Percentiles rank a stretch among this genome's conserved stretches.
phyloP scores from a whole-genome alignment of 306 rosid genomes.

The Citrullus amarus region DNA sequence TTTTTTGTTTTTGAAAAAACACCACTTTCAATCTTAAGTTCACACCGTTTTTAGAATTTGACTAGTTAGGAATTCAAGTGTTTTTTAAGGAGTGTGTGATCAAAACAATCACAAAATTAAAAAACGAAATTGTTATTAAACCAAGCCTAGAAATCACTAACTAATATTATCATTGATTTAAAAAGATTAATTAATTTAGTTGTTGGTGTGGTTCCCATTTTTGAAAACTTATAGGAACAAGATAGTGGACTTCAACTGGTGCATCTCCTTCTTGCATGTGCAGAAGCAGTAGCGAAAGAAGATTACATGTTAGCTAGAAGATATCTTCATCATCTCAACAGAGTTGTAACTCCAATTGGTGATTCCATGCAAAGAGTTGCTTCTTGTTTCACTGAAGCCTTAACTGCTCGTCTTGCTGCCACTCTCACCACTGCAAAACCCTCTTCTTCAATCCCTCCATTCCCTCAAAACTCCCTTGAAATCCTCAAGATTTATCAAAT shows the following conservation, averaged over 20 bases:
- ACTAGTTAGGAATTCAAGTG: no score
- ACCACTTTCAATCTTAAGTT: no score
- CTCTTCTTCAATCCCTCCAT: constrained; percentile 23
- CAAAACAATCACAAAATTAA: no score
- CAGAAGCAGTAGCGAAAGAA: constrained; percentile 83
- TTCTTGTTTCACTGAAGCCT: constrained; percentile 72
- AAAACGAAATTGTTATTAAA: no score
- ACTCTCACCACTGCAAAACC: constrained; percentile 31
- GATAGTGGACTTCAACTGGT: constrained; percentile 91
- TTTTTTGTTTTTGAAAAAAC: no score
- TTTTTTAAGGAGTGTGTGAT: no score
- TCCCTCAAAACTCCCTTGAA: constrained; percentile 60
- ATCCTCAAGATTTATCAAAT: constrained; percentile 77
- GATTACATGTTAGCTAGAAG: constrained; percentile 80
- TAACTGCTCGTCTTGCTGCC: constrained; percentile 56
- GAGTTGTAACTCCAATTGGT: constrained; percentile 61
- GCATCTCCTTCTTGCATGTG: constrained; percentile 88
- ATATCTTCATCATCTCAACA: constrained; percentile 64
- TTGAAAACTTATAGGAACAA: constrained; percentile 38
- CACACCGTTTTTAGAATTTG: no score
- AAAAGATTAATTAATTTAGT: no score
- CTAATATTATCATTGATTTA: background rate
- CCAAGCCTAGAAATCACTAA: no score
- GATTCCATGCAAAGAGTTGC: constrained; percentile 94
- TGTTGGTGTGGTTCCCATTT: background rate